Evolutionary conservation across 2,329 filamentous ascomycete genomes (phyloP).

Genomic region (Trichoderma sp.): DNA sequence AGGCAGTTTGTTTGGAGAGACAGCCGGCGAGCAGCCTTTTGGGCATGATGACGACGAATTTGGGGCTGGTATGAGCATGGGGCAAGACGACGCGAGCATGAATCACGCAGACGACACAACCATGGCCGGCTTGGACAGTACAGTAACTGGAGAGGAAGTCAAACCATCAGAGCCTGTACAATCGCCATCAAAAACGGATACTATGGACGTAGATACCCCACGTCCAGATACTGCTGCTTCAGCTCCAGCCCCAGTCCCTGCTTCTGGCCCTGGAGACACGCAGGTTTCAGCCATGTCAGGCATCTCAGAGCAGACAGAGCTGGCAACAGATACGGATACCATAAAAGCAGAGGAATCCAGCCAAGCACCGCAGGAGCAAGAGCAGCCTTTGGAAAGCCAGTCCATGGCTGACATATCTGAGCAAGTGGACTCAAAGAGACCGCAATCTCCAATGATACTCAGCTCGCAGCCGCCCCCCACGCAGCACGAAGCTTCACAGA

Average conservation of each 20-base stretch:
- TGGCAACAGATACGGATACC: not conserved
- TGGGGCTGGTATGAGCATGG: slow-evolving; percentile 69
- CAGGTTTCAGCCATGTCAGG: slow-evolving; percentile 13
- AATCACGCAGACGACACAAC: slow-evolving; percentile 50
- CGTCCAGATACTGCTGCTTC: not conserved
- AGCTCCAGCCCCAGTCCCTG: not conserved
- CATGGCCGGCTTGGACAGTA: slow-evolving; percentile 43
- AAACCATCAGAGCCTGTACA: slow-evolving; percentile 33
- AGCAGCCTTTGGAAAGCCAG: slow-evolving; percentile 4
- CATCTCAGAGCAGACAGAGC: slow-evolving; percentile 17
- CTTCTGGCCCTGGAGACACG: not conserved
- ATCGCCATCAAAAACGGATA: slow-evolving; percentile 12
- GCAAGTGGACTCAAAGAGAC: slow-evolving; percentile 30
- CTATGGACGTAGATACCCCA: slow-evolving; percentile 30
- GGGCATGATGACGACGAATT: slow-evolving; percentile 86
- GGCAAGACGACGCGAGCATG: slow-evolving; percentile 47
- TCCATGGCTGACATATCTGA: not conserved
- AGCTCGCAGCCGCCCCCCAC: slow-evolving; percentile 43
- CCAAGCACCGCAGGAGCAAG: slow-evolving; percentile 9
- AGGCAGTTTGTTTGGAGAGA: slow-evolving; percentile 88
- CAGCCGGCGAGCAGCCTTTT: slow-evolving; percentile 63
- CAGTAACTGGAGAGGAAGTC: slow-evolving; percentile 33
- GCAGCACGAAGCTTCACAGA: slow-evolving; percentile 59
- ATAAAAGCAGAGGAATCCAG: not conserved
- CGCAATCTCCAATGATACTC: slow-evolving; percentile 38